These are phyloP conservation scores for Pythium angustatum DNA, from an alignment of 352 stramenopile species.

Conservation along the genomic window DNA sequence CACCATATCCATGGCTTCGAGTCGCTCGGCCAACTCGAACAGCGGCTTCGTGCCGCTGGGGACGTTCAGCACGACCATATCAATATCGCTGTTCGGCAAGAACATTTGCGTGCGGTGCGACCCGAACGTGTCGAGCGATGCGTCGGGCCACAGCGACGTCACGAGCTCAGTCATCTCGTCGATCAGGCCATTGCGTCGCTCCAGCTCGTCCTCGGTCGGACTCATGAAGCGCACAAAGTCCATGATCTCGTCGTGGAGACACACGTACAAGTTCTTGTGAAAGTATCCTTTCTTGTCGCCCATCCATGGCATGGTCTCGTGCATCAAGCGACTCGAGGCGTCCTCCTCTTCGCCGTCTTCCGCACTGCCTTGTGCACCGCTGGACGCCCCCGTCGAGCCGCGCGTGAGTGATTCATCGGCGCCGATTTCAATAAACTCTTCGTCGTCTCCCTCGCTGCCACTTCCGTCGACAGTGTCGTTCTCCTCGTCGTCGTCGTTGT, in stretches of 20 bases:
- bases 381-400: constrained; percentile 1
- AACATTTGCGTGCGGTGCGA: constrained; percentile 93
- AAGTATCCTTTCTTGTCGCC: constrained; percentile 53
- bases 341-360: constrained; percentile 39
- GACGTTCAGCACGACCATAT: constrained; percentile 90
- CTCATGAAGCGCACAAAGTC: constrained; percentile 93
- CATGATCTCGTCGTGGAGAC: constrained; percentile 96
- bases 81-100: constrained; percentile 92
- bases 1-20: constrained; percentile 71
- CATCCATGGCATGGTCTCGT: constrained; percentile 75
- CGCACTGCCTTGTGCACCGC: background rate
- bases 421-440: constrained; percentile 59
- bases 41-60: constrained; percentile 54
- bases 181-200: constrained; percentile 65
- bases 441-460: constrained; percentile 28
- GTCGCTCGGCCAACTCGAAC: constrained; percentile 51
- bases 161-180: constrained; percentile 71
- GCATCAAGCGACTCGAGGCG: constrained; percentile 33
- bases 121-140: constrained; percentile 90
- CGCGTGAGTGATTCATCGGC: constrained; percentile 6
- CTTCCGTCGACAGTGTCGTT: background rate
- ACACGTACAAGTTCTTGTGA: constrained; percentile 76
- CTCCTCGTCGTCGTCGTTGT: constrained; percentile 23
- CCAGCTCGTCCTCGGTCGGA: constrained; percentile 77
- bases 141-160: constrained; percentile 51